Base-by-base conservation (phyloP, 225 moss, liverwort and hornwort genomes). In the Asterella californica region DNA sequence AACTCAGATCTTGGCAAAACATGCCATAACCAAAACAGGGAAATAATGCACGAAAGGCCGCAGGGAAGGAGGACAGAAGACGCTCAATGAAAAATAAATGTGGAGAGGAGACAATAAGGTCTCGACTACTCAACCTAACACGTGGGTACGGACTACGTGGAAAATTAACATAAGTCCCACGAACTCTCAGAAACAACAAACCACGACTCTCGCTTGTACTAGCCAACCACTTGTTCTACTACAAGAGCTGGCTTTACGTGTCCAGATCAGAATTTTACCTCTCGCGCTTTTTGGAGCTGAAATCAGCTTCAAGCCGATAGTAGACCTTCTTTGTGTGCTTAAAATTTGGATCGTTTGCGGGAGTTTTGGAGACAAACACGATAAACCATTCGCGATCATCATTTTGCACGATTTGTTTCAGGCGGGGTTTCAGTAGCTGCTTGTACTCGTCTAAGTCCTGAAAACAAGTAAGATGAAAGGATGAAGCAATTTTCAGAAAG, bases 301-400 rank as follows among this genome's bases (percentile, higher is more conserved):
- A 99, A 87, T 99, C 99, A 79, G 85, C 83, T 86, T 99, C 95
- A 73, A 99, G 90, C 83, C 85, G 91, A 83, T 83, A 86, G 62
- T 92, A 95, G 21, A 93, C 95, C 82, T 82, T 91, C 85, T 90
- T 99, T 76, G 88, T 86, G 79, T 92, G 87, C 83, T 95, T 99
- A 80, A 89, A 80, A 48, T 91, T 81, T 57, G 82, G 83, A 72
- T 99, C 99, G 73, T 85, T 89, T 42, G 84, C 83, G 66, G 84
- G 71, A 73, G 92, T 85, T 84, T 91, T 99, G 66, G 90, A 88
- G 82, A 99, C 91, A 79, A 93, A 99, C 21, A 99, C 91, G 79
- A 99, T 93, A 82, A 99, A 93, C 99, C 99, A 99, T 79, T 99
- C 99, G 82, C 90, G 99, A 81, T 99, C 95, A 81, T 99, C 99